Evolutionary conservation across 225 moss, liverwort and hornwort species (phyloP).

Genomic region (Marchantia paleacea): DNA sequence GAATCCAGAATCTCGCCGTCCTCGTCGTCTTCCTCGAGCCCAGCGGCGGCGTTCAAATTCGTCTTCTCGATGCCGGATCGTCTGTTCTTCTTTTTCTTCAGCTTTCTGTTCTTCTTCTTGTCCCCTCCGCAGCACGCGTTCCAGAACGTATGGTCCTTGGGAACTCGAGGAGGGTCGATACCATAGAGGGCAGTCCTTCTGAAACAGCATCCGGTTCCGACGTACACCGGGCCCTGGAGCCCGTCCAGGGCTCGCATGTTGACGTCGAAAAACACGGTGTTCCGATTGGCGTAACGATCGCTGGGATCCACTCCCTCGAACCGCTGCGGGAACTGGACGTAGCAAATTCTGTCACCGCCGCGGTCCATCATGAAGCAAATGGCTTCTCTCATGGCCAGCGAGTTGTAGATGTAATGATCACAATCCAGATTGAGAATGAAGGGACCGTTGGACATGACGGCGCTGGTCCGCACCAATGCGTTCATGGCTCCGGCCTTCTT

Average conservation of each 20-base stretch:
- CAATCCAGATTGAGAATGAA: conserved; percentile 87
- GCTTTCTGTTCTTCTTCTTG: conserved; percentile 27
- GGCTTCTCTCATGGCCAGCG: conserved; percentile 77
- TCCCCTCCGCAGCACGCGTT: conserved; percentile 25
- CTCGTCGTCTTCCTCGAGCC: conserved; percentile 38
- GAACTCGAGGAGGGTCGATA: conserved; percentile 28
- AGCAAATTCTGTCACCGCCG: conserved; percentile 68
- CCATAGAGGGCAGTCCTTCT: conserved; percentile 39
- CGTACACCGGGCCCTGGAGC: conserved; percentile 43
- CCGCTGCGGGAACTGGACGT: conserved; percentile 75
- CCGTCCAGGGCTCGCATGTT: conserved; percentile 47
- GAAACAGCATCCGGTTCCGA: conserved; percentile 42
- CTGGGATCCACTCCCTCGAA: conserved; percentile 52
- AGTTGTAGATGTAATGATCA: conserved; percentile 79
- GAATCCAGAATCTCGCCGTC: conserved; percentile 70
- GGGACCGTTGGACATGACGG: conserved; percentile 83
- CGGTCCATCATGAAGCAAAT: conserved; percentile 90
- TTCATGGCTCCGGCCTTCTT: conserved; percentile 99
- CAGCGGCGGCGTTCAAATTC: conserved; percentile 29
- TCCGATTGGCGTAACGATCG: conserved; percentile 45
- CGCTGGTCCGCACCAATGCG: conserved; percentile 75
- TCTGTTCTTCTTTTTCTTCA: conserved; percentile 40
- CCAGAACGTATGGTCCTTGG: conserved; percentile 35
- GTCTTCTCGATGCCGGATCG: conserved; percentile 31
- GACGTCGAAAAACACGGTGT: conserved; percentile 48